Conservation (phyloP, 306 rosid genomes). For the Macrotyloma uniflorum region DNA sequence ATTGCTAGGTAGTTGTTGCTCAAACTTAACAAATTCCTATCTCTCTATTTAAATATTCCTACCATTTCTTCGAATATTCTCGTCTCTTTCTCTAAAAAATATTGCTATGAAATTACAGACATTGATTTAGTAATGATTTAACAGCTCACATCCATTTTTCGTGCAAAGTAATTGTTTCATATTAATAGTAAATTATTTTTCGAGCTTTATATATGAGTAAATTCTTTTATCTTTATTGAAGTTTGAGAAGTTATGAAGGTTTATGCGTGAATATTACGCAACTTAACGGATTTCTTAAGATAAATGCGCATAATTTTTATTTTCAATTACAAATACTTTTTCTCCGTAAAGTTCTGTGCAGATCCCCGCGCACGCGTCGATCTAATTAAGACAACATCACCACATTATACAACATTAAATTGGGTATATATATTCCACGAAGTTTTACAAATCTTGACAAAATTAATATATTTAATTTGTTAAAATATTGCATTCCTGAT, state of each 20-base stretch:
- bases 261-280: not conserved
- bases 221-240: not conserved
- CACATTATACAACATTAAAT: not conserved
- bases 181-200: not conserved
- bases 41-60: conserved; percentile 11
- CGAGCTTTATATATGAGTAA: not conserved
- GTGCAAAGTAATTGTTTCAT: not conserved
- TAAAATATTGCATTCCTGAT: not conserved
- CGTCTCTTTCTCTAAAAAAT: not conserved
- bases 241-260: not conserved
- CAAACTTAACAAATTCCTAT: not conserved
- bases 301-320: not conserved
- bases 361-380: not conserved
- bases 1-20: not conserved
- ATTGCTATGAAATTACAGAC: not conserved
- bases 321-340: not conserved
- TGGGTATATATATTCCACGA: too few species aligned
- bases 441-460: not conserved
- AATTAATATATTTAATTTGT: not conserved
- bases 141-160: not conserved
- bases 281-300: not conserved
- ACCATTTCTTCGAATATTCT: conserved; percentile 28
- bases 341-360: not conserved
- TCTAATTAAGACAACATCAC: not conserved
- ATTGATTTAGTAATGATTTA: not conserved